Conservation (phyloP, 1,139 yeast species). For the Arxiozyma heterogenica region DNA sequence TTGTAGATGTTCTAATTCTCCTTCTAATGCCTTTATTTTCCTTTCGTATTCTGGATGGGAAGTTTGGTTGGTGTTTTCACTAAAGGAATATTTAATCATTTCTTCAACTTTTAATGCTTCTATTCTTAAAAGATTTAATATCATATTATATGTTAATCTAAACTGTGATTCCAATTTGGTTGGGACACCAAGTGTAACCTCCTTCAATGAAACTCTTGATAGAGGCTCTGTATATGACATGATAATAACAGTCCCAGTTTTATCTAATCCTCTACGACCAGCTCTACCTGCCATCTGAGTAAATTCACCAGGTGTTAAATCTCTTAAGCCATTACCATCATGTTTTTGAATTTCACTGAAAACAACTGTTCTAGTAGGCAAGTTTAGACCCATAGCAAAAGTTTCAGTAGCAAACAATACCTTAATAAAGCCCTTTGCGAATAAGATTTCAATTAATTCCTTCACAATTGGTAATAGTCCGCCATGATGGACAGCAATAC, state of each 20-base stretch:
- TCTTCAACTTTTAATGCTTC: conserved; percentile 94
- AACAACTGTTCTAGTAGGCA: conserved; percentile 95
- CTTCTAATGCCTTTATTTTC: conserved; percentile 46
- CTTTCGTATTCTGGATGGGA: conserved; percentile 79
- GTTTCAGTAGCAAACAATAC: conserved; percentile 96
- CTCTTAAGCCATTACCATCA: conserved; percentile 78
- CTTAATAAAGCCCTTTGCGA: conserved; percentile 76
- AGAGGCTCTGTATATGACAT: conserved; percentile 76
- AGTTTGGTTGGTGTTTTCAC: conserved; percentile 83
- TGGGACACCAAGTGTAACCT: conserved; percentile 77
- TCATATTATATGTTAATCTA: conserved; percentile 92
- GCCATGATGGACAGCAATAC: conserved; percentile 96
- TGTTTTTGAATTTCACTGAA: conserved; percentile 79
- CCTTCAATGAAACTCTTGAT: conserved; percentile 52
- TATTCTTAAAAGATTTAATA: conserved; percentile 76
- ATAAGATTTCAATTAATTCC: conserved; percentile 87
- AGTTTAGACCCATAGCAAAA: conserved; percentile 93
- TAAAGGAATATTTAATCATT: conserved; percentile 91
- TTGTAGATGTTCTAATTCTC: conserved; percentile 36
- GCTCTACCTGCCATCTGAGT: conserved; percentile 99
- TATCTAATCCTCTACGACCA: conserved; percentile 92
- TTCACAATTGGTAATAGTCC: conserved; percentile 92
- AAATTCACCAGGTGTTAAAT: conserved; percentile 86
- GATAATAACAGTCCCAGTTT: conserved; percentile 90
- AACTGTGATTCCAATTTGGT: conserved; percentile 87